Evolutionary conservation across 495 filamentous ascomycete species (phyloP), one percentile per base, ranked within the genome.

Genomic region (Ascodesmis nigricans): DNA sequence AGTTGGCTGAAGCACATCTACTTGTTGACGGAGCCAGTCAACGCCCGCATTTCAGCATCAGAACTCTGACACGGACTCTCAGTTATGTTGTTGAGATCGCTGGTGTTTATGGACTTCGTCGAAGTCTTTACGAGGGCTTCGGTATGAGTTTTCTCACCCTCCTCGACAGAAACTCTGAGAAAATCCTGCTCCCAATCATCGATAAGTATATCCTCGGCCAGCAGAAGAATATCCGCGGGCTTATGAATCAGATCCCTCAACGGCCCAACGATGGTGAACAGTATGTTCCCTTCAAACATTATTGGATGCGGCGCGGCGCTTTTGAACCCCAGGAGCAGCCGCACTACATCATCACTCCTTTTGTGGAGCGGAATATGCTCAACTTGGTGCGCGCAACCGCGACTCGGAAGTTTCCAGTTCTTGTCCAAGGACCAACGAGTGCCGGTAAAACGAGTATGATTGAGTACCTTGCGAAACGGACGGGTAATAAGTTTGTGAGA

Each of bases 401-500:
- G 0, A 92, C 83, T 5, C 66, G 82, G 21, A 69, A 75, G 36
- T 95, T 90, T 53, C 90, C 90, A 8, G 76, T 99, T 27, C 59
- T 99, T n/a, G 70, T 99, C 11, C 90, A 99, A 50, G 90, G 90
- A 3, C 90, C 90, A 15, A 99, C 90, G 0, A 95, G 87, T 23
- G 73, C 81, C 21, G 90, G 90, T 36, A 99, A 99, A 55, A 99
- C 90, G 0, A 92, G 83, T 51, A 93, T 99, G 90, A 84, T 99
- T 33, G 84, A 93, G 53, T 91, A 91, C 51, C 65, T 99, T 19
- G 90, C 90, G 3, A 87, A 87, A 51, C 75, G 78, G 29, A 92
- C 80, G 17, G 90, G 90, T 1, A 91, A 99, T 47, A 83, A 79
- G 47, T 95, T 93, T 44, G 79, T 99, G 23, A 71, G 90, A 36